Base-by-base conservation (phyloP, 1,284 basidiomycete species). In the Sanguinoderma infundibulare region DNA sequence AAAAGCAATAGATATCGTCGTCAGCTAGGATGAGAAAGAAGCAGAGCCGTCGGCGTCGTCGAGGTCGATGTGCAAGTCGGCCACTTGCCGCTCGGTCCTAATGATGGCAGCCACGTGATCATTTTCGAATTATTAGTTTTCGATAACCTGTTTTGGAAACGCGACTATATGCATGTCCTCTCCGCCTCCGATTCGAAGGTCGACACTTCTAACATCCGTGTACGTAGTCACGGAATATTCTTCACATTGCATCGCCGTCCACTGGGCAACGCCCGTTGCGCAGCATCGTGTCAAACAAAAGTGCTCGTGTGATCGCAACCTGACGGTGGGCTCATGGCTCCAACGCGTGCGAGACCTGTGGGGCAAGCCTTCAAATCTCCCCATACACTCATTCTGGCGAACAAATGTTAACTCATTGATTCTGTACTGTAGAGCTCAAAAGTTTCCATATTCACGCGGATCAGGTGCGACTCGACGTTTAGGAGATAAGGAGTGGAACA, bases 61-160 rank as follows among this genome's bases (percentile, higher is more conserved):
- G 55, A 55, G 49, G 62, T 60, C 46, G 59, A 53, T 59, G 62
- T 53, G 34, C 57, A 62, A 63, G 64, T 34, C 44, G 62, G 59
- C 53, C 57, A n/a, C 46, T 50, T 26, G 39, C 34, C 53, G 20
- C 39, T 53, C 42, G 36, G 60, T 46, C 57, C 52, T 61, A 63
- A 66, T 66, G 62, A 62, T 34, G 55, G 6, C 3, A 14, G 51
- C 17, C 65, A 62, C 65, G 65, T 66, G 65, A 40, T 44, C 30
- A 10, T n/a, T 17, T 14, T 12, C 20, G 24, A 50, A 30, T 50
- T 15, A 50, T 30, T 30, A 30, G 32, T 14, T n/a, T 46, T 40
- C 8, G 39, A 40, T 40, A 40, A 40, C 15, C 39, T 12, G 34
- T 34, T 34, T 34, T 34, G 34, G 34, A 9, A 34, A 34, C 34